Evolutionary conservation across 371 early-diverging fungal genomes (phyloP).

Genomic region (Spraguea lophii): DNA sequence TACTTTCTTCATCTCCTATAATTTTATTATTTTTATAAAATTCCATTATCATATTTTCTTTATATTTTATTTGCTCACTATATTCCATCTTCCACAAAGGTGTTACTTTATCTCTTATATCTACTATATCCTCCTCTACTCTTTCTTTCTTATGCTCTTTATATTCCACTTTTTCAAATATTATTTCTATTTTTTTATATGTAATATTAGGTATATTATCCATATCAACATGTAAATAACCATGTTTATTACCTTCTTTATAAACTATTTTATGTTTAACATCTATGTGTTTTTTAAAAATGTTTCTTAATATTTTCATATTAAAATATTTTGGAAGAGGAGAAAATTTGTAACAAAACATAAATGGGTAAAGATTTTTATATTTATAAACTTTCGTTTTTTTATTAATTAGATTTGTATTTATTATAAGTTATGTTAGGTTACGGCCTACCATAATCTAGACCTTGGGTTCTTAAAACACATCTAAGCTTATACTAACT

Average conservation of each 20-base stretch:
- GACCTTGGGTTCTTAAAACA: too few species aligned
- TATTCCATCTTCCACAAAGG: slow-evolving; percentile 14
- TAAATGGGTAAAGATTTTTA: too few species aligned
- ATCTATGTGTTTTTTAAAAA: too few species aligned
- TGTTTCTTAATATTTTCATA: too few species aligned
- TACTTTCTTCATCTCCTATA: not conserved
- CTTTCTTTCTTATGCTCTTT: slow-evolving; percentile 3
- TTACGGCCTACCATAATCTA: too few species aligned
- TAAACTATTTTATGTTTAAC: not conserved
- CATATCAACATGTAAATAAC: not conserved
- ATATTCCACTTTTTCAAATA: not conserved
- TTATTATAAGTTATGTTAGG: too few species aligned
- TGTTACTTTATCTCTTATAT: slow-evolving; percentile 16
- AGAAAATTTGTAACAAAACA: too few species aligned
- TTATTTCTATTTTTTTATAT: not conserved
- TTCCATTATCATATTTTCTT: not conserved
- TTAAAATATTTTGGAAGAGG: too few species aligned
- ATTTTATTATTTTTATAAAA: not conserved
- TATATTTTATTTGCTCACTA: slow-evolving; percentile 10
- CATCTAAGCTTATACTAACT: too few species aligned
- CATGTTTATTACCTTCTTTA: not conserved
- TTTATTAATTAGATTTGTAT: too few species aligned
- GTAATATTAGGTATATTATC: not conserved
- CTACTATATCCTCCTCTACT: slow-evolving; percentile 1
- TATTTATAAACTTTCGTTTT: too few species aligned